Base-by-base conservation (phyloP, 371 early-diverging fungal genomes). In the Smittium culicis region DNA sequence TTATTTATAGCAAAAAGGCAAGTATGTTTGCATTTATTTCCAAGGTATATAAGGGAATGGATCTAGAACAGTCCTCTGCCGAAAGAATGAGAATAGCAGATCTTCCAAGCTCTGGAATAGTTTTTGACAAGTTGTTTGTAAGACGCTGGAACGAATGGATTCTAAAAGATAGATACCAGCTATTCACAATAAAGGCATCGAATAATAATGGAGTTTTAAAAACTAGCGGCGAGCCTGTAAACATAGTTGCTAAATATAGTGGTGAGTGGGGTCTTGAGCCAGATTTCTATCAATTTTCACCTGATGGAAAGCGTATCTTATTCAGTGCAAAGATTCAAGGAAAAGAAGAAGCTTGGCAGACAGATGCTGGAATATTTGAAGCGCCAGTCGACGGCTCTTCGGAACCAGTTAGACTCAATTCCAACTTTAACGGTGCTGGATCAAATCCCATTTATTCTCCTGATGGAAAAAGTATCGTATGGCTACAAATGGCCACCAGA, bases 311-410 rank as follows among this genome's bases (percentile, higher is more conserved):
- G 56, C 77, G 81, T 59, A 31, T 89, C 16, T 88, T 87, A 27
- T 92, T 91, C 75, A 74, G 82, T 0, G 74, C 90, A 67, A 88
- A 89, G 73, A 77, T 79, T 34, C 81, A 79, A 14, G 80, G 79
- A 8, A 70, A 67, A 5, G 82, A 85, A 64, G 83, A 83, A 32
- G 90, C 90, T 11, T 92, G 91, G 91, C 78, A 81, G 68, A 90
- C 92, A 31, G 82, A 89, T 20, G 79, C 81, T 45, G 81, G 84
- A 67, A 80, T 92, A 60, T 90, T 86, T 70, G 66, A 82, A 55
- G 85, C 88, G 0, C 75, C 81, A 17, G 79, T 82, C 24, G 67
- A 72, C 25, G 86, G 84, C 0, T 82, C 84, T 33, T 70, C 71
- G n/a, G 55, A 66, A 14, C 28, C 55, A 1, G 25, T 16, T 32